Base-by-base conservation (phyloP, 352 stramenopile species). In the Globisporangium heterothallicum region DNA sequence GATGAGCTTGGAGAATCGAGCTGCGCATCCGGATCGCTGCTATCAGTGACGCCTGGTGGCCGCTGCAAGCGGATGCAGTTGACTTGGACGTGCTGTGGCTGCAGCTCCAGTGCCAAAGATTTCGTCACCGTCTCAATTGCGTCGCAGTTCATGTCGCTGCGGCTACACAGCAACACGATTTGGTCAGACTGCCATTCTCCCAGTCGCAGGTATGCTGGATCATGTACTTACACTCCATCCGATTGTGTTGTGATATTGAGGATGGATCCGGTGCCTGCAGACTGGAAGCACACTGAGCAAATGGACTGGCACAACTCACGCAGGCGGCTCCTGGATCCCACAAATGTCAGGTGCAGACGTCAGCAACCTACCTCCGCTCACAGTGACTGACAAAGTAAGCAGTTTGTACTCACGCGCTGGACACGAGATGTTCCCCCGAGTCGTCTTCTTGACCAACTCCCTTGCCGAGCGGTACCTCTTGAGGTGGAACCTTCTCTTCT, bases 31-130 rank as follows among this genome's bases (percentile, higher is more conserved):
- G 34, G 19, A 7, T 14, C n/a, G 18, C 2, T 42, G 42, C 43
- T 21, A 10, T 56, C n/a, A 21, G 7, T 8, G 21, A 0, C 13
- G 36, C 29, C 7, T 32, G 47, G 13, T n/a, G 19, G 44, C 30
- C 50, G 45, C 19, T 75, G 62, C 16, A 86, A 32, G 26, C 80
- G 42, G 26, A 90, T 62, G 34, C 62, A 76, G 53, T 90, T 90
- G 34, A 81, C 56, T 40, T 82, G 70, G 5, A 86, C 61, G 21
- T 72, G 73, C 35, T 54, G 58, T 8, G 63, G 43, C 35, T 61
- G 59, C 9, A 84, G 61, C 36, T 84, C 71, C 0, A 49, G 49
- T 9, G 72, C 61, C 21, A 84, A 22, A 13, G 62, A 60, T 41
- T 70, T 81, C 2, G 73, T 66, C 61, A 86, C 49, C 9, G 54